Conservation (phyloP, 2,329 filamentous ascomycete genomes). For the Aspergillus pseudonomiae region DNA sequence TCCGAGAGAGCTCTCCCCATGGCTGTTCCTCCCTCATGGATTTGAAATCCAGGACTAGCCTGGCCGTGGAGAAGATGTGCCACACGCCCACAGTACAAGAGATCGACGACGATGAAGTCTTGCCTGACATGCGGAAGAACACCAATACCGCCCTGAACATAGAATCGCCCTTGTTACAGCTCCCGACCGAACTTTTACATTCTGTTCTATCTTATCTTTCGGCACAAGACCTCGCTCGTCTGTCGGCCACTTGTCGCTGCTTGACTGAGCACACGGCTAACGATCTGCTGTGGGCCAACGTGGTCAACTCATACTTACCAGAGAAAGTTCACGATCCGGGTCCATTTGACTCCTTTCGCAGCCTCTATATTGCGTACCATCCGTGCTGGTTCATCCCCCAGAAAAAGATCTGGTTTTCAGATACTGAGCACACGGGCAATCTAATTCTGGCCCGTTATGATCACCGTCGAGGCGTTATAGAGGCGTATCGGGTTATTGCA, state of each 20-base stretch:
- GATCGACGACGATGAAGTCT: slow-evolving; percentile 3
- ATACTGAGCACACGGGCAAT: slow-evolving; percentile 72
- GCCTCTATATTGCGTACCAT: slow-evolving; percentile 74
- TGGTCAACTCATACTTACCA: slow-evolving; percentile 71
- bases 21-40: slow-evolving; percentile 7
- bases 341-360: slow-evolving; percentile 66
- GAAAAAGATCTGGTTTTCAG: slow-evolving; percentile 83
- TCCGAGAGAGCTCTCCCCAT: background rate
- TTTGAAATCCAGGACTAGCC: background rate
- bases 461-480: slow-evolving; percentile 71
- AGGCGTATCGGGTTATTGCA: slow-evolving; percentile 76
- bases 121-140: slow-evolving; percentile 3
- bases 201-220: slow-evolving; percentile 69
- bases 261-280: slow-evolving; percentile 63
- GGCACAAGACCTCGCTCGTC: slow-evolving; percentile 63
- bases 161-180: slow-evolving; percentile 35
- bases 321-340: slow-evolving; percentile 57
- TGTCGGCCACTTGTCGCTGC: slow-evolving; percentile 64
- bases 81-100: slow-evolving; percentile 9
- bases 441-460: slow-evolving; percentile 79
- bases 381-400: slow-evolving; percentile 82
- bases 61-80: background rate
- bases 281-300: slow-evolving; percentile 72
- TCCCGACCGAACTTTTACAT: slow-evolving; percentile 77
- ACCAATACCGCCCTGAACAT: slow-evolving; percentile 3